Conservation (phyloP, 768 basidiomycete genomes). For the Pleurotus platypus region DNA sequence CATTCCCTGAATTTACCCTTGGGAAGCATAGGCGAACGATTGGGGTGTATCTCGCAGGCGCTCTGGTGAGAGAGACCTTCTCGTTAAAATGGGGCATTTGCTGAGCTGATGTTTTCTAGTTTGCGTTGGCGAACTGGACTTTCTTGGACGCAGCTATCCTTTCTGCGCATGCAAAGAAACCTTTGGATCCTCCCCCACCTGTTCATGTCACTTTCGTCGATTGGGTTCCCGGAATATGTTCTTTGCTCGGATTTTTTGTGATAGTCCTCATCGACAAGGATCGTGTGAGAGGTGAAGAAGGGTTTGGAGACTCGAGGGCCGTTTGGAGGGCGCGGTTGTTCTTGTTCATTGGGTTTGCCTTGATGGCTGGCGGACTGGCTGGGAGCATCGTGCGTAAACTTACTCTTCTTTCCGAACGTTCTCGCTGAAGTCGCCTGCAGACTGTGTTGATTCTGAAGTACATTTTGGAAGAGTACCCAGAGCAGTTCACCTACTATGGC, state of each 20-base stretch:
- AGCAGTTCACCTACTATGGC: constrained; percentile 86
- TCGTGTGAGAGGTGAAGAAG: constrained; percentile 73
- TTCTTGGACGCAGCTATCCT: constrained; percentile 92
- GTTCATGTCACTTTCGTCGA: constrained; percentile 88
- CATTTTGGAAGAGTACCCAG: constrained; percentile 63
- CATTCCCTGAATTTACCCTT: constrained; percentile 73
- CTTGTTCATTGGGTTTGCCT: constrained; percentile 91
- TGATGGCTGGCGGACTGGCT: constrained; percentile 98
- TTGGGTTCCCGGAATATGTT: constrained; percentile 96
- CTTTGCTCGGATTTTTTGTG: constrained; percentile 87
- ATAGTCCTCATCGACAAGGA: constrained; percentile 96
- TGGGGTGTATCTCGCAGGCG: constrained; percentile 90
- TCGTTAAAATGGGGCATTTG: background rate
- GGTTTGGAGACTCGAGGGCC: constrained; percentile 75
- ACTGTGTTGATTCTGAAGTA: constrained; percentile 91
- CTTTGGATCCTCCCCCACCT: constrained; percentile 60
- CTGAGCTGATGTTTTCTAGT: constrained; percentile 42
- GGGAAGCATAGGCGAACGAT: constrained; percentile 77
- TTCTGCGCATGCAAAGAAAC: constrained; percentile 80
- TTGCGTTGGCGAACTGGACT: constrained; percentile 92
- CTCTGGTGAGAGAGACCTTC: constrained; percentile 57
- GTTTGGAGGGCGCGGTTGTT: constrained; percentile 91
- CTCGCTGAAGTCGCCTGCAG: constrained; percentile 34
- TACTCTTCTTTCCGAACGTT: background rate
- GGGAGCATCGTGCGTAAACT: constrained; percentile 80